A percentile compares a stretch with the other conserved stretches of the same genome.
Evolutionary conservation across 768 basidiomycete species (phyloP).

Genomic region (Multifurca ochricompacta): DNA sequence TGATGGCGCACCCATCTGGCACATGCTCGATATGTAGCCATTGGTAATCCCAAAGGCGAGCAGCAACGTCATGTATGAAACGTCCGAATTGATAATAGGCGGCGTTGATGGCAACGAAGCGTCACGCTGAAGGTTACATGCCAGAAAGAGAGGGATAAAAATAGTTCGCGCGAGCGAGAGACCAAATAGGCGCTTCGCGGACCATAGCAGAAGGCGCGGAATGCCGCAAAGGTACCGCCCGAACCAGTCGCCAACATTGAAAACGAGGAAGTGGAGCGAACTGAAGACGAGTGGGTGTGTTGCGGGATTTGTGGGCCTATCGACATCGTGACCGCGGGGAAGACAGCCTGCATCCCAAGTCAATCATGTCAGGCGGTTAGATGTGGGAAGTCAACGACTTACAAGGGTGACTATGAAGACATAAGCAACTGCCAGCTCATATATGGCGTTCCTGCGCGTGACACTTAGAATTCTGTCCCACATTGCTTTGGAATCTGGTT

Average conservation of each 20-base stretch:
- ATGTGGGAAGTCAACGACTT: constrained; percentile 23
- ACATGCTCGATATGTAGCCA: constrained; percentile 70
- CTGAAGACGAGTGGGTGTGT: constrained; percentile 81
- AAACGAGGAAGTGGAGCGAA: constrained; percentile 67
- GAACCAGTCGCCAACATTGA: constrained; percentile 63
- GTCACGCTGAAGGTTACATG: constrained; percentile 70
- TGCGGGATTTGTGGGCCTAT: constrained; percentile 54
- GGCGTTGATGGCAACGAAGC: constrained; percentile 24
- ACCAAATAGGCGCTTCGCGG: constrained; percentile 48
- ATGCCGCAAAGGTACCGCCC: constrained; percentile 65
- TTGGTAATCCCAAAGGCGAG: constrained; percentile 70
- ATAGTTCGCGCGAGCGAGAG: constrained; percentile 65
- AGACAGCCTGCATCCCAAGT: constrained; percentile 56
- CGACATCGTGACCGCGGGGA: constrained; percentile 77
- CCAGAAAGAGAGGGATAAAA: constrained; percentile 82
- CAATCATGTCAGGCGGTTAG: background rate
- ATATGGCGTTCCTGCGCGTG: constrained; percentile 55
- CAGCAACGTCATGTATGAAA: constrained; percentile 66
- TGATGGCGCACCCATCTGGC: constrained; percentile 79
- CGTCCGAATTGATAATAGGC: constrained; percentile 63
- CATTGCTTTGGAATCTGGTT: constrained; percentile 29
- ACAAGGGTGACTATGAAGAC: constrained; percentile 79
- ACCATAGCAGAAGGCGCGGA: constrained; percentile 61
- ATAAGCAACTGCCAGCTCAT: constrained; percentile 66
- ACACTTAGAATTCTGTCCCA: constrained; percentile 40